Percentiles rank a stretch among this genome's conserved stretches.
These are phyloP conservation scores for Thelephora ganbajun DNA, from an alignment of 768 basidiomycete genomes.

Conservation along the genomic window DNA sequence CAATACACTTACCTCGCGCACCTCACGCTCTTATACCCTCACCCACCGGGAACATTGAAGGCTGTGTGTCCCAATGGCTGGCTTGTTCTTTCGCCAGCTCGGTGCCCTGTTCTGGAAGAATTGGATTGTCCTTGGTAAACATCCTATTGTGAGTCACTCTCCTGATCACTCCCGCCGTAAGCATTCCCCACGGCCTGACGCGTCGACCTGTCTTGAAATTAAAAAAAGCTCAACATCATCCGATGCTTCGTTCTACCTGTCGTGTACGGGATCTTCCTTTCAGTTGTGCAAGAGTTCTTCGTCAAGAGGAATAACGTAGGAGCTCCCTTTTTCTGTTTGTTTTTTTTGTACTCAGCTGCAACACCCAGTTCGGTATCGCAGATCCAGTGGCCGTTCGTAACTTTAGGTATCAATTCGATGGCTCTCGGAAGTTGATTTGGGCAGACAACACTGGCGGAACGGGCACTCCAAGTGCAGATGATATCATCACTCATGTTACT, in stretches of 20 bases:
- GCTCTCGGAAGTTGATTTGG: constrained; percentile 45
- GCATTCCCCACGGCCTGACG: not conserved
- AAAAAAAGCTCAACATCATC: constrained; percentile 48
- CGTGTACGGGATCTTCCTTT: constrained; percentile 53
- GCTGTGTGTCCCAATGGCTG: constrained; percentile 11
- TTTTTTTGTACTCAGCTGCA: too few relatives aligned
- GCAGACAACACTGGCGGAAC: constrained; percentile 48
- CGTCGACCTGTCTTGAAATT: constrained; percentile 1
- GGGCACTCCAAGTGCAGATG: constrained; percentile 36
- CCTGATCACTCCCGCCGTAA: not conserved
- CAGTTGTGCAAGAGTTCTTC: constrained; percentile 48
- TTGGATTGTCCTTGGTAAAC: constrained; percentile 57
- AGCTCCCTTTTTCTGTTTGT: too few relatives aligned
- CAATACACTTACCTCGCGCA: too few relatives aligned
- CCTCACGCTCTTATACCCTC: too few relatives aligned
- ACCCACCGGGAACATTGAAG: too few relatives aligned
- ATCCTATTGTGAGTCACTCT: constrained; percentile 37
- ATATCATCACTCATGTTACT: constrained; percentile 50
- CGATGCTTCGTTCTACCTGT: constrained; percentile 53
- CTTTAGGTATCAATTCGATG: constrained; percentile 37
- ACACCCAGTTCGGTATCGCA: constrained; percentile 55
- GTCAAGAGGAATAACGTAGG: constrained; percentile 46
- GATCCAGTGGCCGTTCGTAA: constrained; percentile 33
- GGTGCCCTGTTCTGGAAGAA: constrained; percentile 55
- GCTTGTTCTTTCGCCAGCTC: constrained; percentile 48